Base-by-base conservation (phyloP, 108 stramenopile genomes). In the Aureococcus anophagefferens region DNA sequence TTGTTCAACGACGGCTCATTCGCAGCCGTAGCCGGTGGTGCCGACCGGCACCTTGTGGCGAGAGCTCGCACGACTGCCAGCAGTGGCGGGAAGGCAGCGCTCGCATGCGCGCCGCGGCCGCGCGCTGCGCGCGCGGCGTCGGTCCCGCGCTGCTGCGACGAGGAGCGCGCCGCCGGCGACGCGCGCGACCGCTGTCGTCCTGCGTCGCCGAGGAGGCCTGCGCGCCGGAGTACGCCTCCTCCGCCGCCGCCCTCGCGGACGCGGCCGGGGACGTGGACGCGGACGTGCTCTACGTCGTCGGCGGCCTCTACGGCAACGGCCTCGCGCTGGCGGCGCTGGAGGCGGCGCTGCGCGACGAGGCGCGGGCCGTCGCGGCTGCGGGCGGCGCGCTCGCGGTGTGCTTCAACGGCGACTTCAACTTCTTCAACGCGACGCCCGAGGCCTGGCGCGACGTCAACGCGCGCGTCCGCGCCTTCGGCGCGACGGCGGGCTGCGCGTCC, bases 341-440 rank as follows among this genome's bases (percentile, higher is more conserved):
- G 30, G 34, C 4, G 9, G 16, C 4, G 11, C 1, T 34, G 16
- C 15, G 21, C 0, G 17, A 1, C 0, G 65, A 65, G 32, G 13
- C 9, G 13, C 40, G 33, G 17, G 7, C 30, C 33, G n/a, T n/a
- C n/a, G n/a, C n/a, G n/a, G n/a, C n/a, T n/a, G n/a, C n/a, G n/a
- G 21, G 14, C 17, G 3, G 4, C 32, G 17, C 18, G 16, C 14
- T 65, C 30, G 65, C 13, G 4, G 33, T 65, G 7, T 14, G 13
- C 34, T 65, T 65, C 65, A 65, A 65, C 65, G 65, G 65, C 1
- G 65, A 65, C 65, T 65, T 65, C 30, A 65, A 65, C 30, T 65
- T 65, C 65, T 65, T 65, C 65, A 65, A 65, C 21, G 51, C 51
- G 17, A 65, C 34, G 31, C 32, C 33, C 0, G 4, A 65, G 21